A percentile compares a stretch with the other conserved stretches of the same genome.
Conservation (phyloP, 2,329 filamentous ascomycete species). For the Aspergillus melleus region DNA sequence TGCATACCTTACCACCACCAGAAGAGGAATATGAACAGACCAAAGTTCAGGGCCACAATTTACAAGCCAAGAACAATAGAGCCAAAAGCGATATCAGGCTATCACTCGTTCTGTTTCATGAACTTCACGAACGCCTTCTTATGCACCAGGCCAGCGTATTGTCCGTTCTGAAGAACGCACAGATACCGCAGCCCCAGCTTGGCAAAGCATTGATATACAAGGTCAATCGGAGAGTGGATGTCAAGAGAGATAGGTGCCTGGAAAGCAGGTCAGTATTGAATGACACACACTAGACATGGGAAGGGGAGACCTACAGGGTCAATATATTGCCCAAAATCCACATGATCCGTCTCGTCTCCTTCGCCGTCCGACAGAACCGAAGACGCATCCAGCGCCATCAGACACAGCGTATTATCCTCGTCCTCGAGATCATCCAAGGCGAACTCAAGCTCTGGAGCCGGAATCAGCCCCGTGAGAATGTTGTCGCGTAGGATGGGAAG, state of each 20-base stretch:
- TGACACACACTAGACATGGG: neutral
- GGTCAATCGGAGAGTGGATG: constrained; percentile 83
- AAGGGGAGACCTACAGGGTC: constrained; percentile 66
- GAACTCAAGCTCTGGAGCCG: constrained; percentile 89
- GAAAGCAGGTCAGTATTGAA: too few relatives aligned
- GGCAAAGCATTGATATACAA: constrained; percentile 95
- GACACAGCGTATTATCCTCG: constrained; percentile 68
- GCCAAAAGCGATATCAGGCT: too few relatives aligned
- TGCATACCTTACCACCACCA: too few relatives aligned
- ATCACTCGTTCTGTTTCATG: constrained; percentile 72
- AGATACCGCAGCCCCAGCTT: constrained; percentile 92
- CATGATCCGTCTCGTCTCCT: constrained; percentile 60
- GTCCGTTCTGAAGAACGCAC: constrained; percentile 80
- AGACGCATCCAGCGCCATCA: constrained; percentile 71
- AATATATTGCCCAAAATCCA: constrained; percentile 87
- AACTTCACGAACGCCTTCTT: constrained; percentile 98
- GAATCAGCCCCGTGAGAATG: constrained; percentile 84
- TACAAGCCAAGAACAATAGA: too few relatives aligned
- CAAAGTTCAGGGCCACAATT: too few relatives aligned
- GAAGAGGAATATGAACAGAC: too few relatives aligned
- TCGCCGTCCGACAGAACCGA: constrained; percentile 61
- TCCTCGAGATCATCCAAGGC: constrained; percentile 81
- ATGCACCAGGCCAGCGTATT: constrained; percentile 88
- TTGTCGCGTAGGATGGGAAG: constrained; percentile 80
- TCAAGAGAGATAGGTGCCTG: constrained; percentile 84